Evolutionary conservation across 2,329 filamentous ascomycete species (phyloP).

Genomic region (Talaromyces rugulosus): DNA sequence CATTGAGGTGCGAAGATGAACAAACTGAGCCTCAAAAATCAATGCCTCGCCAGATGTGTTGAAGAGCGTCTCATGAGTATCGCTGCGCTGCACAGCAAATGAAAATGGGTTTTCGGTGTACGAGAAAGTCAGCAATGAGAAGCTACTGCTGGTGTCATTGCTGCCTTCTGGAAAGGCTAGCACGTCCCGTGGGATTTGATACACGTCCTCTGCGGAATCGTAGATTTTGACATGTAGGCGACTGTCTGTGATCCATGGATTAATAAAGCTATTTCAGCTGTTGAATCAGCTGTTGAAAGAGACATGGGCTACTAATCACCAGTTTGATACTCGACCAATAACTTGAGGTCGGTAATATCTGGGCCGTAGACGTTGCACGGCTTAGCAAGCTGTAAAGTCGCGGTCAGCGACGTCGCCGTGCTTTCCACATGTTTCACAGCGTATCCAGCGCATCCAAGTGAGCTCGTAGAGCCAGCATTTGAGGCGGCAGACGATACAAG

Average conservation of each 20-base stretch:
- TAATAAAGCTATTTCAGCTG: background rate
- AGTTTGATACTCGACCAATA: constrained; percentile 60
- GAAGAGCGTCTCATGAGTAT: constrained; percentile 49
- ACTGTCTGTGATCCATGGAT: constrained; percentile 41
- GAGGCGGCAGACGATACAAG: constrained; percentile 6
- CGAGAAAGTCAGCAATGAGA: constrained; percentile 46
- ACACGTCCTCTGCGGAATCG: constrained; percentile 64
- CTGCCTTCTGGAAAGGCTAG: constrained; percentile 56
- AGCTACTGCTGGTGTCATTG: constrained; percentile 48
- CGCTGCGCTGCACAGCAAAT: constrained; percentile 52
- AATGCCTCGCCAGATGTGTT: constrained; percentile 64
- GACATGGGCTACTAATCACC: constrained; percentile 34
- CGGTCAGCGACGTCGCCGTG: constrained; percentile 41
- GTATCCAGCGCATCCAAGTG: constrained; percentile 32
- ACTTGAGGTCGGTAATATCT: constrained; percentile 53
- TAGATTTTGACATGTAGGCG: constrained; percentile 71
- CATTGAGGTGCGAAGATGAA: constrained; percentile 66
- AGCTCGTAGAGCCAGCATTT: background rate
- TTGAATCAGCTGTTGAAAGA: background rate
- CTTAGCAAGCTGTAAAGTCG: constrained; percentile 62
- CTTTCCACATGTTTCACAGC: constrained; percentile 28
- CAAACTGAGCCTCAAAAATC: constrained; percentile 73
- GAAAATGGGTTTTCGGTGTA: constrained; percentile 59
- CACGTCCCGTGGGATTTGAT: constrained; percentile 68
- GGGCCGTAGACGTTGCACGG: constrained; percentile 59